Evolutionary conservation across 805 yeast genomes (phyloP), one percentile per base, ranked within the genome.

Genomic region (Ogataea thermomethanolica): DNA sequence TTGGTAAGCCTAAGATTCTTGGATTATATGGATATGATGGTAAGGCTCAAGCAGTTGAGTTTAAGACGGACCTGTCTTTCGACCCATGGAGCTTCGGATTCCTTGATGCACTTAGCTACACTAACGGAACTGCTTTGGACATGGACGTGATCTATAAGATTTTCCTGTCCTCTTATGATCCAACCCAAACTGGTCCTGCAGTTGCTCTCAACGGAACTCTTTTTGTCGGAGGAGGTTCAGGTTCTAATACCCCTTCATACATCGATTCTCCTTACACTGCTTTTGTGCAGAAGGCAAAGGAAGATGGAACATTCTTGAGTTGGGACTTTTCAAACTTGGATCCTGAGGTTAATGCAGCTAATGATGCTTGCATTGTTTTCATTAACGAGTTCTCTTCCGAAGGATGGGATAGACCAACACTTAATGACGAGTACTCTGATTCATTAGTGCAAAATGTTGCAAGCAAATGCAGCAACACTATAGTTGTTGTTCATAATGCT

Each of bases 191-290:
- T 15, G 48, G 45, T 8, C 48, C 51, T 8, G 44, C 40, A 15
- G 34, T 47, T 31, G 49, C 49, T 44, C 65, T 65, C 8, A 69
- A 73, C 41, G 86, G 85, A 2, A 70, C 76, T 1, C 52, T 79
- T 29, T 72, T 76, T 25, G 66, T 73, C 23, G 84, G 84, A 10
- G 76, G 84, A 80, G 86, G 85, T 0, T 78, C 84, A 4, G 78
- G 82, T 0, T 66, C 79, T 8, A 80, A 72, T 11, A 71, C 68
- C 47, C 71, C 75, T 30, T 79, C 81, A 2, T 75, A 64, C 53
- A 73, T 76, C 4, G 65, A 76, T n/a, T 71, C 82, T 1, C 84
- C 84, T 0, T 67, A 67, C 43, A 81, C 77, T 52, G 81, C 78
- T 1, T 70, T 79, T 28, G 63, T 71, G 4, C 59, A 61, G 25